Base-by-base conservation (phyloP, 257 asterid species). In the Fraxinus americana region DNA sequence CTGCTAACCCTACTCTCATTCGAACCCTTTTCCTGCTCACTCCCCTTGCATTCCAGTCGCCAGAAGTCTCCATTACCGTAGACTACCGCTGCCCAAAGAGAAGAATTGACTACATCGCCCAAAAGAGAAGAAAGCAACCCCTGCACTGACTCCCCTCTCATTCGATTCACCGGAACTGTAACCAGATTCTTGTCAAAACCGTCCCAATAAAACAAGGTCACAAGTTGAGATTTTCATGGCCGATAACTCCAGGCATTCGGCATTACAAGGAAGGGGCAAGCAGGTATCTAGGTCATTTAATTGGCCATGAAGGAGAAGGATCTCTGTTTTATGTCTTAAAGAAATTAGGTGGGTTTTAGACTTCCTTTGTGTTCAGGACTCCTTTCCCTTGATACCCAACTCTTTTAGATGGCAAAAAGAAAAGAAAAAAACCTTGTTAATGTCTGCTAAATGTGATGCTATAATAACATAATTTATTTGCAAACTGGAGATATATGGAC, bases 201-300 rank as follows among this genome's bases (percentile, higher is more conserved):
- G 96, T 96, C 81, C 99, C 98, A 7, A 89, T 96, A 74, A 93
- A 92, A 81, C 97, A 90, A 84, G 97, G 97, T 78, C 97, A 96
- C 90, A 93, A 91, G 87, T 86, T 96, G 91, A 87, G 86, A 87
- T 85, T 92, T 85, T 80, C 85, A 52, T 96, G 99, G 99, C 99
- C 99, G 34, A 76, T 85, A 82, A 88, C 97, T 67, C 97, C 99
- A 73, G 97, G 87, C 75, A 87, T 93, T 83, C 94, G 3, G 75
- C 89, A 91, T 76, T 96, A 96, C 86, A 85, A 90, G 88, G 99
- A 96, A 86, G 98, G 96, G 81, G 90, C 96, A 13, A 63, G 87
- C 88, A 87, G 94, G 86, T 96, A 96, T 80, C 90, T 93, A 79
- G 90, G n/a, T n/a, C n/a, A n/a, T n/a, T n/a, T n/a, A n/a, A n/a